Conservation (phyloP, 768 basidiomycete species). For the Podaxis rugospora region DNA sequence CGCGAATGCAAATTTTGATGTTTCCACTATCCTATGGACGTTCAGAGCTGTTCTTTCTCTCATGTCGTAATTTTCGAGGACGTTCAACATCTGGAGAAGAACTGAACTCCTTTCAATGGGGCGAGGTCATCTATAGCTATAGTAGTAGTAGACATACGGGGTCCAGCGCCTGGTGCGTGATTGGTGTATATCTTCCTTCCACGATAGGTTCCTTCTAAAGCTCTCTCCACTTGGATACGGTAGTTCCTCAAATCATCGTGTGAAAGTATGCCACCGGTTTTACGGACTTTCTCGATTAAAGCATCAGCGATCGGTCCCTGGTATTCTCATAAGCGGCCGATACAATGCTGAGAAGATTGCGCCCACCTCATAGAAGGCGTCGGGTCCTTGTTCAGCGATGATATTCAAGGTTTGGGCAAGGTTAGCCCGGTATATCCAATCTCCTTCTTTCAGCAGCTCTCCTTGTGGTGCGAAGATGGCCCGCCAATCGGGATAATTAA, state of each 20-base stretch:
- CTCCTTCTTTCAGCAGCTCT: slow-evolving; percentile 65
- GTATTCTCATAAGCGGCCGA: slow-evolving; percentile 11
- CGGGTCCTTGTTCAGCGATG: slow-evolving; percentile 74
- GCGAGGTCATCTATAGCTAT: background rate
- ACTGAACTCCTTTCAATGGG: slow-evolving; percentile 30
- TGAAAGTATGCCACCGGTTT: slow-evolving; percentile 77
- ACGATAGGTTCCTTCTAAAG: slow-evolving; percentile 74
- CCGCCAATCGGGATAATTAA: slow-evolving; percentile 68
- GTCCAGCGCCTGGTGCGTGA: slow-evolving; percentile 82
- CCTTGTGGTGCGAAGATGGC: slow-evolving; percentile 82
- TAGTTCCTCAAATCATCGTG: slow-evolving; percentile 72
- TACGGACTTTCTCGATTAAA: slow-evolving; percentile 63
- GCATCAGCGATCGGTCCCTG: slow-evolving; percentile 81
- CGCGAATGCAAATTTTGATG: slow-evolving; percentile 70
- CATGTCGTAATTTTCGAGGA: slow-evolving; percentile 70
- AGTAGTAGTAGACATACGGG: slow-evolving; percentile 34
- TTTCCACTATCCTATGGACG: slow-evolving; percentile 79
- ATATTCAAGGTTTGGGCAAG: slow-evolving; percentile 71
- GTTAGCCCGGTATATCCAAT: slow-evolving; percentile 65
- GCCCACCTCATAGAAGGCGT: slow-evolving; percentile 74
- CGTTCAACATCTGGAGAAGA: slow-evolving; percentile 88
- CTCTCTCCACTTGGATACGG: slow-evolving; percentile 60
- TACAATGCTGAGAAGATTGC: slow-evolving; percentile 13
- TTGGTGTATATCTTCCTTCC: slow-evolving; percentile 81
- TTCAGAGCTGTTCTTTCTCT: slow-evolving; percentile 56